Evolutionary conservation across 2,329 filamentous ascomycete genomes (phyloP).

Genomic region (Colletotrichum neosansevieriae): DNA sequence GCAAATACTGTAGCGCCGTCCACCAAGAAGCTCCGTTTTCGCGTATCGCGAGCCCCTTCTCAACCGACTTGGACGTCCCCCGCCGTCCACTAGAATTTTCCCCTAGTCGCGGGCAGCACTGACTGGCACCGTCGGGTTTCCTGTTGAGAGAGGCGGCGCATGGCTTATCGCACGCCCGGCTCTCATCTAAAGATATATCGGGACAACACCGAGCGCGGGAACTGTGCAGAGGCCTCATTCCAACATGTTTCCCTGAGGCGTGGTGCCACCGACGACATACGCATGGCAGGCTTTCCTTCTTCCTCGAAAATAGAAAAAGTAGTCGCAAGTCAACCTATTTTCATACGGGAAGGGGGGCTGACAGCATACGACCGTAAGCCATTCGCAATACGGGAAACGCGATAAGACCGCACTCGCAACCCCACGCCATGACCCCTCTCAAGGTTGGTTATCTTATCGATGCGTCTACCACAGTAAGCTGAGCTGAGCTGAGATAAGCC

Average conservation of each 20-base stretch:
- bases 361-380: no score
- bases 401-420: not conserved
- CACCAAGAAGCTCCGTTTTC: not conserved
- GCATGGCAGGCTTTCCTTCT: no score
- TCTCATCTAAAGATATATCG: slow-evolving; percentile 12
- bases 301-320: no score
- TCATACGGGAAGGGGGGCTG: no score
- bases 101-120: not conserved
- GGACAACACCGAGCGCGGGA: slow-evolving; percentile 1
- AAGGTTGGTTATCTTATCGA: not conserved
- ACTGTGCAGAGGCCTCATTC: no score
- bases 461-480: not conserved
- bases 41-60: slow-evolving; percentile 6
- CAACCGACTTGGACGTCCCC: not conserved
- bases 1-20: slow-evolving; percentile 4
- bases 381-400: not conserved
- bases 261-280: not conserved
- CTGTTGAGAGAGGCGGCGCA: not conserved
- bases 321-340: no score
- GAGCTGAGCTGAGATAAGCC: slow-evolving; percentile 2
- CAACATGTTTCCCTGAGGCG: no score
- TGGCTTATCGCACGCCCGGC: not conserved
- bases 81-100: not conserved
- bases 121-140: slow-evolving; percentile 20
- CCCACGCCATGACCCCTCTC: not conserved